Evolutionary conservation across 495 filamentous ascomycete genomes (phyloP), one percentile per base, ranked within the genome.

Genomic region (Podospora anserina): DNA sequence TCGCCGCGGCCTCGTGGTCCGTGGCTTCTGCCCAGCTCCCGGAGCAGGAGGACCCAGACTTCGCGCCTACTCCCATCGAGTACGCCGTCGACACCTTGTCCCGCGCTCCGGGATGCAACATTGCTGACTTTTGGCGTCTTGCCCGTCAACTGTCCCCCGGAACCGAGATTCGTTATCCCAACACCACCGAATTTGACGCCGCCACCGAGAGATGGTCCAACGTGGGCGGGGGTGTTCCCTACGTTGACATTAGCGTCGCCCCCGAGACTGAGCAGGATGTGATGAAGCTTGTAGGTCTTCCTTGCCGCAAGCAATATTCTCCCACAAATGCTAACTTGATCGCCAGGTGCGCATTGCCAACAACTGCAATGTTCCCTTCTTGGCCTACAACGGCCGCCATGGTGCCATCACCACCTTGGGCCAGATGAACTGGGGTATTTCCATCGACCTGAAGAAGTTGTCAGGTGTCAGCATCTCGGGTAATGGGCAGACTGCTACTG

Each of bases 351-450:
- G 34, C 9, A 20, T 57, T 5, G 57, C 65, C 28, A 67, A 61
- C 58, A 54, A 30, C 11, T 67, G 57, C 65, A 67, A 75, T 23
- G 27, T 88, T 1, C 83, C 84, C 1, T 85, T 88, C 68, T 77
- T 88, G 18, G 78, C 84, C 3, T 79, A 76, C 67, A 83, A 80
- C 71, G 79, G 82, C 15, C 77, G 70, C 15, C 86, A 88, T 67
- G 85, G 84, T 13, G 60, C 74, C 58, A 74, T 76, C 68, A 78
- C 73, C 32, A 79, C 79, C 0, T 72, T 88, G 18, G 78, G 77
- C 1, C 75, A 75, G 13, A 79, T 87, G 77, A 53, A 76, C 19
- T 64, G 77, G 58, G 86, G 85, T n/a, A 80, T 88, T 58, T 76
- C 77, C 16, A 88, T 87, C 56, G 73, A 74, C 60, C 58, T 88